Evolutionary conservation across 805 yeast species (phyloP).

Genomic region (Cyberlindnera saturnus): DNA sequence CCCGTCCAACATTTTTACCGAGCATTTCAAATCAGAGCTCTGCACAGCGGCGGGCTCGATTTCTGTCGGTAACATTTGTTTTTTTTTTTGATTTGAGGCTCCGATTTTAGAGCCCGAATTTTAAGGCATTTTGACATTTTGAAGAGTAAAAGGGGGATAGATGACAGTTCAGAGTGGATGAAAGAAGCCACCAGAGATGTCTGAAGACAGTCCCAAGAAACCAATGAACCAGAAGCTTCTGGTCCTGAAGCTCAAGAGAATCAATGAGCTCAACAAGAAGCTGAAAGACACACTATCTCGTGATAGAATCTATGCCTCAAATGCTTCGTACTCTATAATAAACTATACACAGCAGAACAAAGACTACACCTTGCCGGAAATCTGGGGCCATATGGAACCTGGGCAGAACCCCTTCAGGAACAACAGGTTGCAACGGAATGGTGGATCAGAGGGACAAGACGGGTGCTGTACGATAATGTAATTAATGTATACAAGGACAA

Average conservation of each 20-base stretch:
- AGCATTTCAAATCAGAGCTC: too few relatives aligned
- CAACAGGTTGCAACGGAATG: conserved; percentile 3
- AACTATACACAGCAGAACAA: conserved; percentile 28
- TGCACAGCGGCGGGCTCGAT: too few relatives aligned
- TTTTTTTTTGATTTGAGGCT: too few relatives aligned
- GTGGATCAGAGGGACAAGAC: background rate
- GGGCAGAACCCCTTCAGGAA: conserved; percentile 34
- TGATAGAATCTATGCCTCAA: conserved; percentile 59
- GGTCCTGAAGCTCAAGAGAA: conserved; percentile 52
- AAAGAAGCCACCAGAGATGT: background rate
- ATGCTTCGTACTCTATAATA: conserved; percentile 46
- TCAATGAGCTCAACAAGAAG: conserved; percentile 49
- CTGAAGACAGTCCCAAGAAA: conserved; percentile 1
- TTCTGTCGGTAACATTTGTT: too few relatives aligned
- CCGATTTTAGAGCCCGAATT: too few relatives aligned
- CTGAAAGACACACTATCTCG: conserved; percentile 44
- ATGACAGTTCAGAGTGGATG: too few relatives aligned
- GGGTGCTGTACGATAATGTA: conserved; percentile 33
- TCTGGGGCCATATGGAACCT: conserved; percentile 34
- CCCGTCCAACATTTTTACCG: too few relatives aligned
- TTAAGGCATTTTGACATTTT: too few relatives aligned
- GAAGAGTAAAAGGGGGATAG: too few relatives aligned
- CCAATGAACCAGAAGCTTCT: conserved; percentile 34
- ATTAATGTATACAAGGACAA: conserved; percentile 10
- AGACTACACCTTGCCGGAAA: conserved; percentile 33